Evolutionary conservation across 2,329 filamentous ascomycete genomes (phyloP), one percentile per base, ranked within the genome.

Genomic region (Ascochyta fabae): DNA sequence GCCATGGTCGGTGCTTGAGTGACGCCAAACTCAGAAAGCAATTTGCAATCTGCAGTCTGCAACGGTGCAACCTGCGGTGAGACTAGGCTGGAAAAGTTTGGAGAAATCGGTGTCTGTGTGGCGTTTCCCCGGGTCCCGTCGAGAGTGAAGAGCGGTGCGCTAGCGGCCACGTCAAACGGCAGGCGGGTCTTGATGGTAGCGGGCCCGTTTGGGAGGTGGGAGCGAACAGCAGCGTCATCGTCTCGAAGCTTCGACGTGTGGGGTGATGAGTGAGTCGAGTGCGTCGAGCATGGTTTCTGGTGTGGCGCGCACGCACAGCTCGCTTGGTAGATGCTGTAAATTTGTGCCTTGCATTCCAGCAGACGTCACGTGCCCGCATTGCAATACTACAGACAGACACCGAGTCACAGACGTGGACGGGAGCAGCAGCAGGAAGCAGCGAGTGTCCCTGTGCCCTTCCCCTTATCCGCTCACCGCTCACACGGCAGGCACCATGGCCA

Each of bases 111-210:
- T 48, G 51, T 57, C 52, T 55, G 53, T 59, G 59, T 58, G 65
- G 62, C 62, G 59, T 41, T 54, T 46, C 55, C 64, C 62, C 61
- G 57, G 59, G 58, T 48, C 56, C 29, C 48, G 49, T 56, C 38
- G 36, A 50, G 42, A 36, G 53, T 51, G 53, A 56, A 56, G 49
- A 56, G 53, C 53, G 65, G 65, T 64, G 64, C 65, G 59, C 65
- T 68, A 68, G 62, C 64, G 61, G 63, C 47, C 63, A 68, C 66
- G 65, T 68, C 65, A 62, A 62, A 47, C 64, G 60, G 62, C 57
- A 60, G 58, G 60, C 60, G 63, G 61, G 65, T 57, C 61, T 54
- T 51, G 58, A 61, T 64, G 45, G 50, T 56, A 57, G 59, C 53
- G 59, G 58, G 56, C 27, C 33, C 40, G 35, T 16, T 26, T 34